Evolutionary conservation across 805 yeast genomes (phyloP).

Genomic region (Starmerella kuoi): DNA sequence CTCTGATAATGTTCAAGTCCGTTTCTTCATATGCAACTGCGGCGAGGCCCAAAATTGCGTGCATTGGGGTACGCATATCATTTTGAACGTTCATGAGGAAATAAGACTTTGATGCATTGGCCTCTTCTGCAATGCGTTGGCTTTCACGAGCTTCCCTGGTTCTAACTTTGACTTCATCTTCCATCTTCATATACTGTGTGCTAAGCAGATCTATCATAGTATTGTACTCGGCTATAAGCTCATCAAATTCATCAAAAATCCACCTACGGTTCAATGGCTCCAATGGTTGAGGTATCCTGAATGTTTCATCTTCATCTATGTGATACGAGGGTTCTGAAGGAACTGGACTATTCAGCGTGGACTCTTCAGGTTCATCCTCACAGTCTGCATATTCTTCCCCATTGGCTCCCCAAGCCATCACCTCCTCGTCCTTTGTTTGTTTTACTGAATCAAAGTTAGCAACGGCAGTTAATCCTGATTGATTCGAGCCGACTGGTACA

Average conservation of each 20-base stretch:
- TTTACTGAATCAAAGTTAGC: neutral
- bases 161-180: constrained; percentile 75
- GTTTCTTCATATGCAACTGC: constrained; percentile 81
- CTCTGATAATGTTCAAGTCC: constrained; percentile 52
- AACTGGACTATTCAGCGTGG: neutral
- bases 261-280: constrained; percentile 11
- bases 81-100: constrained; percentile 90
- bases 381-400: neutral
- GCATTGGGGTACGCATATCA: constrained; percentile 86
- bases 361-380: neutral
- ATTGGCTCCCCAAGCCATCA: neutral
- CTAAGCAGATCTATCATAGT: constrained; percentile 82
- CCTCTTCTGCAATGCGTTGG: constrained; percentile 38
- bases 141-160: constrained; percentile 70
- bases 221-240: constrained; percentile 77
- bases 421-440: neutral
- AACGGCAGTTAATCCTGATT: neutral
- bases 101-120: constrained; percentile 89
- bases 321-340: neutral
- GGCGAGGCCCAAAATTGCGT: constrained; percentile 93
- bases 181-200: constrained; percentile 69
- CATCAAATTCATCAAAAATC: constrained; percentile 64
- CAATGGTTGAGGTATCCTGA: constrained; percentile 17
- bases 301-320: neutral
- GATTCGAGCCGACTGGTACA: neutral